phyloP scores from a whole-genome alignment of 2,329 filamentous ascomycete species.

The Fusarium xyrophilum region DNA sequence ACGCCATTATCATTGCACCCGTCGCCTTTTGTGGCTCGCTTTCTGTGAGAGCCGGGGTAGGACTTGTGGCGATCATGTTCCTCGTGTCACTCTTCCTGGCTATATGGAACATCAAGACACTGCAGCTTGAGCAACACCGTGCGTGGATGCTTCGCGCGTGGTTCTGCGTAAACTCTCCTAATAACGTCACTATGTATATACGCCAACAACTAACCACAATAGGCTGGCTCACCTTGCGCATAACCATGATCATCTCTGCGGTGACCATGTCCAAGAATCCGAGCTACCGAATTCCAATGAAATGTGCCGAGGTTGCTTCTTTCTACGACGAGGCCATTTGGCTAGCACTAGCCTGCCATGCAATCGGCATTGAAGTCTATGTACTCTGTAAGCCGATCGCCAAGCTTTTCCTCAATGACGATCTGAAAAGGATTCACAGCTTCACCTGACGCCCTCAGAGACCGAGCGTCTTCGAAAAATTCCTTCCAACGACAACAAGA shows the following conservation, averaged over 20 bases:
- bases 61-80: conserved; percentile 53
- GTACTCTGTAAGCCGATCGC: not conserved
- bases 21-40: conserved; percentile 61
- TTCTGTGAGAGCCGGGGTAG: conserved; percentile 54
- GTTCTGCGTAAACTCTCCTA: conserved; percentile 11
- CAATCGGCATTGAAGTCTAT: conserved; percentile 15
- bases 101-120: conserved; percentile 62
- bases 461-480: conserved; percentile 8
- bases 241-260: conserved; percentile 21
- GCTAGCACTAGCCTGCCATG: conserved; percentile 8
- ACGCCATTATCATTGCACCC: conserved; percentile 60
- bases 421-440: not conserved
- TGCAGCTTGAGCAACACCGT: conserved; percentile 69
- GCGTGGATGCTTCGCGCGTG: conserved; percentile 64
- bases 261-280: conserved; percentile 5
- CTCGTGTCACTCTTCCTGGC: conserved; percentile 54
- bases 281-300: conserved; percentile 6
- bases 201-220: not conserved
- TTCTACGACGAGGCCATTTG: conserved; percentile 15
- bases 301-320: conserved; percentile 5
- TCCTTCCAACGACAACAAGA: conserved; percentile 11
- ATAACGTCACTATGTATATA: rapidly evolving
- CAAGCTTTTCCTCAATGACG: rapidly evolving
- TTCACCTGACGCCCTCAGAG: conserved; percentile 16
- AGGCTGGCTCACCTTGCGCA: conserved; percentile 8